phyloP scores from a whole-genome alignment of 371 early-diverging fungal genomes.

The Mucor sp. region DNA sequence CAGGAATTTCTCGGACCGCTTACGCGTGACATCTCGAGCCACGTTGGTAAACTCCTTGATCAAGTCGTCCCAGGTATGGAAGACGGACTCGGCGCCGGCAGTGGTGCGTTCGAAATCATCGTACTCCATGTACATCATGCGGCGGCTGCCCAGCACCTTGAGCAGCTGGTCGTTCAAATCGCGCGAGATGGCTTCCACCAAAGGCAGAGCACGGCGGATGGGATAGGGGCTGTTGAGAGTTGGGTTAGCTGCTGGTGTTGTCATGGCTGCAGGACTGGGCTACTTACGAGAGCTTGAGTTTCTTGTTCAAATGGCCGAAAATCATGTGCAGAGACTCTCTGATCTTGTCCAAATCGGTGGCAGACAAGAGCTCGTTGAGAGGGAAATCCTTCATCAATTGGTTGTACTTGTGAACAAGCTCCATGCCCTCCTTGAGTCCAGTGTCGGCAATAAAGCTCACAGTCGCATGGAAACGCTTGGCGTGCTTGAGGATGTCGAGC shows the following conservation, averaged over 20 bases:
- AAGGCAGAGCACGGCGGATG: conserved; percentile 86
- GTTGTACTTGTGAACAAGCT: conserved; percentile 91
- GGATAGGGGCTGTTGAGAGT: conserved; percentile 79
- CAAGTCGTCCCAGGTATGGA: conserved; percentile 94
- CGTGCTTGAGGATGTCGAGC: conserved; percentile 92
- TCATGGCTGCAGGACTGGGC: not conserved
- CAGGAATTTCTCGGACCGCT: conserved; percentile 91
- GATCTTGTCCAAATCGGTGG: conserved; percentile 89
- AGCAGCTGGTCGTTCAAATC: conserved; percentile 93
- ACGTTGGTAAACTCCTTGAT: conserved; percentile 94
- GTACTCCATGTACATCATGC: conserved; percentile 94
- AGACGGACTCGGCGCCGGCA: conserved; percentile 86
- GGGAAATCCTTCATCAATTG: conserved; percentile 98
- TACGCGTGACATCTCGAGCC: conserved; percentile 94
- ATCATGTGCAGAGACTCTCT: conserved; percentile 80
- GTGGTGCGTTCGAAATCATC: conserved; percentile 82
- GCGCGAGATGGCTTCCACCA: conserved; percentile 94
- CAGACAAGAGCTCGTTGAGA: conserved; percentile 91
- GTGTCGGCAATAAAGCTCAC: conserved; percentile 98
- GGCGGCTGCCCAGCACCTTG: conserved; percentile 84
- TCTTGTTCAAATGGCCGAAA: conserved; percentile 96
- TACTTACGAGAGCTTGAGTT: conserved; percentile 85
- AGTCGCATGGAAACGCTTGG: conserved; percentile 98
- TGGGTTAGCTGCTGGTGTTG: not conserved
- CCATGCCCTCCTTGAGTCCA: conserved; percentile 93